Conservation (phyloP, 2,329 filamentous ascomycete genomes). For the Pestalotiopsis sp. region DNA sequence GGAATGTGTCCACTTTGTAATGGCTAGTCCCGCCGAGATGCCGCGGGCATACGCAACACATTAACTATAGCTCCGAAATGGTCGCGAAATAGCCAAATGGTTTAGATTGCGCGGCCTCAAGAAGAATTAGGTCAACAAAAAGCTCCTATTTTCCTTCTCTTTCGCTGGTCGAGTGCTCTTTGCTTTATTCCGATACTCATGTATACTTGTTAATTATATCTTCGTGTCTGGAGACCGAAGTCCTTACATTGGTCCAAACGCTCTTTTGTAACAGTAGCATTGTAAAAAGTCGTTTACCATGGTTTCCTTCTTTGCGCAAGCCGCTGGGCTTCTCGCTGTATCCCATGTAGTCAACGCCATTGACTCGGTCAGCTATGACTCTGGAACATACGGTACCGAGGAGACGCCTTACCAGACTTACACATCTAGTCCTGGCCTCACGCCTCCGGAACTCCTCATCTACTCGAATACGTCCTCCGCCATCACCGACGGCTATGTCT, state of each 20-base stretch:
- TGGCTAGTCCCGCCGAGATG: neutral
- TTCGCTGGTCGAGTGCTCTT: neutral
- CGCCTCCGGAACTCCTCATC: conserved; percentile 7
- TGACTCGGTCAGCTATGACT: conserved; percentile 4
- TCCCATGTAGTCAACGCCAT: neutral
- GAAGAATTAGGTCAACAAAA: neutral
- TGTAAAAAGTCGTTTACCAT: neutral
- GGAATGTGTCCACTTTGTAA: neutral
- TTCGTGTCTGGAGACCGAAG: neutral
- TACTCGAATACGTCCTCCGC: conserved; percentile 6
- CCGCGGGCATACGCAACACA: neutral
- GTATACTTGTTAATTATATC: neutral
- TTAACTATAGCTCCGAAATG: neutral
- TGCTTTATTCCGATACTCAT: neutral
- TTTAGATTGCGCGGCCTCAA: neutral
- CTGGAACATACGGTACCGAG: conserved; percentile 5
- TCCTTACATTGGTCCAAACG: neutral
- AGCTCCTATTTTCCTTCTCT: neutral
- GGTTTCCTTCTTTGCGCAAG: neutral
- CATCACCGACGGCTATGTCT: conserved; percentile 8
- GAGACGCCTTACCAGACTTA: conserved; percentile 8
- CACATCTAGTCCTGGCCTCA: neutral
- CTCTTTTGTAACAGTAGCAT: neutral
- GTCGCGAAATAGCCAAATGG: neutral
- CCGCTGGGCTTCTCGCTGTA: neutral